Conservation (phyloP, 331 rosid species). For the Malus hybrid region DNA sequence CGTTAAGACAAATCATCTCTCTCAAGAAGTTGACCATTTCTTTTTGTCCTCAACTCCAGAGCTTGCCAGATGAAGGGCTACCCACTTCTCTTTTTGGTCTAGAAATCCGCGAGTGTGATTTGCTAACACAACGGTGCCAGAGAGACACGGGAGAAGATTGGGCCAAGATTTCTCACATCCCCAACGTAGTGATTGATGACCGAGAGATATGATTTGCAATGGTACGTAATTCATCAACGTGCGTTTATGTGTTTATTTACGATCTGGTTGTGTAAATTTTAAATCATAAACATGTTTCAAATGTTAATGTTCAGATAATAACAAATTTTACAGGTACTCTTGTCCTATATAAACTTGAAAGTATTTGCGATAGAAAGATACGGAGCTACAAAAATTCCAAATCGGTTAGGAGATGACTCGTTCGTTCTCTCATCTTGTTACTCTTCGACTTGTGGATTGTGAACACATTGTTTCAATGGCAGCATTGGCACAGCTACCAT, state of each 20-base stretch:
- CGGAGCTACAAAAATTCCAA: neutral
- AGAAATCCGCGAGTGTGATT: accelerated
- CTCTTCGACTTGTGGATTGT: neutral
- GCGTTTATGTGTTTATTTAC: no score
- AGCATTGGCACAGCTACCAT: slow-evolving; percentile 5
- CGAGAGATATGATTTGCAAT: no score
- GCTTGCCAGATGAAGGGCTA: neutral
- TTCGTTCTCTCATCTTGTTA: neutral
- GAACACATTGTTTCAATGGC: neutral
- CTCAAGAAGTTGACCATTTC: accelerated
- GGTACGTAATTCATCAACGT: no score
- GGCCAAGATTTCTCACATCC: neutral
- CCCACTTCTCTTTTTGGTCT: neutral
- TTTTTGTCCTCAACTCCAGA: neutral
- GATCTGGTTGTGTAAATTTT: no score
- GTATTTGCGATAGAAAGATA: neutral
- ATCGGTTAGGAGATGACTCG: neutral
- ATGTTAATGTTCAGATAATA: no score
- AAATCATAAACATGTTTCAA: no score
- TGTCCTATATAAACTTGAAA: neutral
- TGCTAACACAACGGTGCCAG: neutral
- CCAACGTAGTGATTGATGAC: accelerated
- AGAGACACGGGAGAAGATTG: neutral
- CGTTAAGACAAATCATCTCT: neutral
- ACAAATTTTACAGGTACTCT: no score